Conservation (phyloP, 2,329 filamentous ascomycete genomes). For the Aspergillus novofumigatus region DNA sequence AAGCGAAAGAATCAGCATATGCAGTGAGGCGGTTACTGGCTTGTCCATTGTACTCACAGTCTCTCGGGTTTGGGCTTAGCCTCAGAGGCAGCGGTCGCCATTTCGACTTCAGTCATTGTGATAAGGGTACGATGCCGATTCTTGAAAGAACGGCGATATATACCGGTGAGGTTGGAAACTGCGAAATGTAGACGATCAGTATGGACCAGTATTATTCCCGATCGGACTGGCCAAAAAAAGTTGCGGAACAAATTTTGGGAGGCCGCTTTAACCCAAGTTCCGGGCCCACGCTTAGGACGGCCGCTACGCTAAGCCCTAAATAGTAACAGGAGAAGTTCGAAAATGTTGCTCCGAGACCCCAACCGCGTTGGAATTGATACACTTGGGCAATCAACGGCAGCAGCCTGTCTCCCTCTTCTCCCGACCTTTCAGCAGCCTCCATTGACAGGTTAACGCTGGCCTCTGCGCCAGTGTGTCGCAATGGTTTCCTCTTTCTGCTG, state of each 20-base stretch:
- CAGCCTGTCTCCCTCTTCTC: conserved; percentile 16
- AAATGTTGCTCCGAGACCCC: conserved; percentile 19
- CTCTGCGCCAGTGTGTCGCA: conserved; percentile 28
- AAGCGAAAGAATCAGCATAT: neutral
- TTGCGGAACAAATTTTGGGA: conserved; percentile 23
- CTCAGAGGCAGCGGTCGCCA: conserved; percentile 18
- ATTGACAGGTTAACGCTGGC: conserved; percentile 28
- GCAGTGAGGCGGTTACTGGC: conserved; percentile 12
- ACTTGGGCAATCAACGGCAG: conserved; percentile 12
- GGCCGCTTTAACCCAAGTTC: conserved; percentile 25
- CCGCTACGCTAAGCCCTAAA: conserved; percentile 19
- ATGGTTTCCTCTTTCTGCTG: conserved; percentile 59
- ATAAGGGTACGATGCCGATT: neutral
- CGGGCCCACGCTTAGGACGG: conserved; percentile 15
- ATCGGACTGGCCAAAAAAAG: conserved; percentile 27
- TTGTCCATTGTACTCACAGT: conserved; percentile 31
- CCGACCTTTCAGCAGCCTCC: conserved; percentile 11
- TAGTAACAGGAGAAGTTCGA: conserved; percentile 17
- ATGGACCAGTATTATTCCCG: neutral
- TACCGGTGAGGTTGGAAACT: neutral
- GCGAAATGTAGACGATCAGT: conserved; percentile 5
- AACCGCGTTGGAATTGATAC: conserved; percentile 5
- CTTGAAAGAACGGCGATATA: neutral
- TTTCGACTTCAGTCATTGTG: conserved; percentile 28
- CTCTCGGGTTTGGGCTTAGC: conserved; percentile 33